Evolutionary conservation across 1,284 basidiomycete genomes (phyloP).

Genomic region (Entoloma clypeatum): DNA sequence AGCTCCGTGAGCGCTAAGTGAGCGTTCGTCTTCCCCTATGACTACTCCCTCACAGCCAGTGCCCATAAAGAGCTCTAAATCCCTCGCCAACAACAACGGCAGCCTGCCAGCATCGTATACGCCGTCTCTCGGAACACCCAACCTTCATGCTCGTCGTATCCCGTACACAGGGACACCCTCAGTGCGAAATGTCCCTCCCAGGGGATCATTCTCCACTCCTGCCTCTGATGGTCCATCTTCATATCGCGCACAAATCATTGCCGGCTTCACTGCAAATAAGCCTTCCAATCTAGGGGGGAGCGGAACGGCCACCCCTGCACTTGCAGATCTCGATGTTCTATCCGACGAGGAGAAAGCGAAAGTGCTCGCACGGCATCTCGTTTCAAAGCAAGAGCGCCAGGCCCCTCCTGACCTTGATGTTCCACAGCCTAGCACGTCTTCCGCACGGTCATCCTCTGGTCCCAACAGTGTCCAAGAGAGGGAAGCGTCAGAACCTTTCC

Average conservation of each 20-base stretch:
- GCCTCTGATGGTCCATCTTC: too few species aligned
- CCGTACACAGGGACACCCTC: constrained; percentile 62
- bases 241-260: constrained; percentile 23
- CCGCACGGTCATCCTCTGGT: constrained; percentile 33
- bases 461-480: constrained; percentile 22
- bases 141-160: constrained; percentile 55
- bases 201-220: constrained; percentile 19
- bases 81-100: constrained; percentile 24
- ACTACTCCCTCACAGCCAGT: constrained; percentile 57
- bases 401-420: constrained; percentile 31
- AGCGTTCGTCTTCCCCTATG: constrained; percentile 36
- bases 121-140: constrained; percentile 46
- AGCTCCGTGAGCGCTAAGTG: too few species aligned
- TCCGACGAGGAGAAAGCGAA: constrained; percentile 81
- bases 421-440: constrained; percentile 21
- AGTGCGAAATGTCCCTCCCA: constrained; percentile 58
- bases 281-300: constrained; percentile 18
- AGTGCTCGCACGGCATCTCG: constrained; percentile 77
- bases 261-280: constrained; percentile 28
- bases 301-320: constrained; percentile 30
- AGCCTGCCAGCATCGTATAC: constrained; percentile 26
- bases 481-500: constrained; percentile 66
- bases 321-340: constrained; percentile 51
- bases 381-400: constrained; percentile 67
- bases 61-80: constrained; percentile 45